These are phyloP conservation scores for Salvia sclarea DNA, from an alignment of 305 asterid genomes.

Conservation along the genomic window DNA sequence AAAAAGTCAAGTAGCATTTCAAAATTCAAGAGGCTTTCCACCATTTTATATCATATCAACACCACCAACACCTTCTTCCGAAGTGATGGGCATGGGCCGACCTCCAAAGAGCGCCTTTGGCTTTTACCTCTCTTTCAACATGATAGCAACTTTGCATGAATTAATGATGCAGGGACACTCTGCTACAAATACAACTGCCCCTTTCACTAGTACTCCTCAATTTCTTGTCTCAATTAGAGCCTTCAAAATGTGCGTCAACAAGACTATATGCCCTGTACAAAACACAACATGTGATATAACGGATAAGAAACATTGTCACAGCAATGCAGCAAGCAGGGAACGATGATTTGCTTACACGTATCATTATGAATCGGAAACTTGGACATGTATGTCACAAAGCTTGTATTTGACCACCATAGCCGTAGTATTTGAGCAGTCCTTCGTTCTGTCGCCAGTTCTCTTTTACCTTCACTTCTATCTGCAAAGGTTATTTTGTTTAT, in stretches of 20 bases:
- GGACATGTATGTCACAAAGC: slow-evolving; percentile 49
- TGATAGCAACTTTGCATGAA: not conserved
- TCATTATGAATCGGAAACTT: not conserved
- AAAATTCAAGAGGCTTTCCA: not conserved
- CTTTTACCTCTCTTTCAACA: not conserved
- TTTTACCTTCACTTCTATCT: slow-evolving; percentile 90
- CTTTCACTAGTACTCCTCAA: not conserved
- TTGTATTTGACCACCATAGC: slow-evolving; percentile 83
- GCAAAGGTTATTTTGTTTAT: slow-evolving; percentile 27
- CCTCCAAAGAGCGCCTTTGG: not conserved
- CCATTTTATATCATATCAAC: too few species aligned
- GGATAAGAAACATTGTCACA: slow-evolving; percentile 9
- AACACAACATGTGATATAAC: not conserved
- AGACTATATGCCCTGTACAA: not conserved
- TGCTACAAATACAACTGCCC: not conserved
- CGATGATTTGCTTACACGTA: not conserved
- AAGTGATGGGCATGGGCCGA: not conserved
- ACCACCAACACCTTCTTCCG: not conserved
- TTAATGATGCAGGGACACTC: not conserved
- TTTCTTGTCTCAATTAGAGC: not conserved
- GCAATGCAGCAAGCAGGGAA: not conserved
- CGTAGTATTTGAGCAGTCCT: slow-evolving; percentile 85
- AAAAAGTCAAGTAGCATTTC: not conserved
- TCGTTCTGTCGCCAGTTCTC: slow-evolving; percentile 97
- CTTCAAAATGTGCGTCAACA: slow-evolving; percentile 2